These are phyloP conservation scores for Craspedostauros australis DNA, from an alignment of 108 stramenopile genomes.

Conservation along the genomic window DNA sequence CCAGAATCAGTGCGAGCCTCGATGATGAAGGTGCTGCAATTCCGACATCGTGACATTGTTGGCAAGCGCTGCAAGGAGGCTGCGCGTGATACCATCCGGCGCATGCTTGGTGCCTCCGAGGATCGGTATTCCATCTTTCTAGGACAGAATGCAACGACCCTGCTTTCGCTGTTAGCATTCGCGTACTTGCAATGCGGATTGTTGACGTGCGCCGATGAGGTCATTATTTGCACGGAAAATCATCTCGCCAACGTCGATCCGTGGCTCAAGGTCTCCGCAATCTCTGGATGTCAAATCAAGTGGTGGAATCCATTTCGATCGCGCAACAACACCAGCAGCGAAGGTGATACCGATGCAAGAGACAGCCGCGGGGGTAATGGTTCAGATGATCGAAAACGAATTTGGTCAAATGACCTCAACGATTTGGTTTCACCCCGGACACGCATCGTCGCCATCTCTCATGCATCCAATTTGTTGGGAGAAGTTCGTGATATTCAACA, in stretches of 20 bases:
- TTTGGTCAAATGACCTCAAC: conserved; percentile 22
- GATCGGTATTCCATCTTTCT: conserved; percentile 27
- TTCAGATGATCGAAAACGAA: not conserved
- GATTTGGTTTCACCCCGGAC: conserved; percentile 43
- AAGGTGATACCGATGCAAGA: not conserved
- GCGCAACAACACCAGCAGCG: not conserved
- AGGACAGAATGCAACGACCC: conserved; percentile 62
- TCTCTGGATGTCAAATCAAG: conserved; percentile 39
- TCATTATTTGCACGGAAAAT: conserved; percentile 75
- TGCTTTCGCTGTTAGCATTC: conserved; percentile 50
- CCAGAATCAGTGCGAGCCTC: conserved; percentile 46
- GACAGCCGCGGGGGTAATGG: not conserved
- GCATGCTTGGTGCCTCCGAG: conserved; percentile 33
- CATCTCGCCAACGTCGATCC: conserved; percentile 73
- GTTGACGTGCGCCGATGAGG: conserved; percentile 45
- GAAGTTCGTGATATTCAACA: conserved; percentile 42
- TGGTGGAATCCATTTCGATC: conserved; percentile 41
- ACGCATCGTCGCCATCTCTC: conserved; percentile 61
- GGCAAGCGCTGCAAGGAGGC: conserved; percentile 35
- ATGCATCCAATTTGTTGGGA: conserved; percentile 80
- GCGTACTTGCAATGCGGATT: conserved; percentile 21
- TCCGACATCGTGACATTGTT: conserved; percentile 52
- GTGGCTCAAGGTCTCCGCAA: conserved; percentile 54
- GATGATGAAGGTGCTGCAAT: conserved; percentile 30
- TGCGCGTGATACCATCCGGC: conserved; percentile 39